phyloP scores from a whole-genome alignment of 2,329 filamentous ascomycete species.

The Fusarium beomiforme region DNA sequence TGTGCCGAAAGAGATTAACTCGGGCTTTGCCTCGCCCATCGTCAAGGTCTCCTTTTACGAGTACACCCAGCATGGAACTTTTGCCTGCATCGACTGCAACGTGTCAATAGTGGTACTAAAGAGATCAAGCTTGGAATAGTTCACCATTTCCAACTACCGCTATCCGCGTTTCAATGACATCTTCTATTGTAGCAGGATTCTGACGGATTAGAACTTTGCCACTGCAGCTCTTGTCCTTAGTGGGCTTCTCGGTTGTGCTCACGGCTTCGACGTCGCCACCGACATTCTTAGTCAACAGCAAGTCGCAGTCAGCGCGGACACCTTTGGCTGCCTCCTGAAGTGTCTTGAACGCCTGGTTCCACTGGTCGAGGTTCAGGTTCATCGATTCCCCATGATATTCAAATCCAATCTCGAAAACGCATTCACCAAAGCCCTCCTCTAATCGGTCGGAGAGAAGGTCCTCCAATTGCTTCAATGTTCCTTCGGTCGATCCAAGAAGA shows the following conservation, averaged over 20 bases:
- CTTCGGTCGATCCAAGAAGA: conserved; percentile 71
- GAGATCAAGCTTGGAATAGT: conserved; percentile 22
- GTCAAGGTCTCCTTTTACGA: conserved; percentile 95
- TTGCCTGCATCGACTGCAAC: conserved; percentile 90
- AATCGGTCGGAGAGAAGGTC: conserved; percentile 75
- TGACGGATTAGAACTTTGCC: conserved; percentile 90
- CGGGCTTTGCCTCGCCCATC: conserved; percentile 93
- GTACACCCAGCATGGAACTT: conserved; percentile 92
- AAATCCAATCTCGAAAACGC: conserved; percentile 89
- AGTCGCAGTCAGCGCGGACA: conserved; percentile 77
- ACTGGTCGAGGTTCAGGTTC: conserved; percentile 77
- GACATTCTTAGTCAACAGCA: conserved; percentile 91
- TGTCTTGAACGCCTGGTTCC: conserved; percentile 75
- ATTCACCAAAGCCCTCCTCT: conserved; percentile 87
- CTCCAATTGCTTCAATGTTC: conserved; percentile 69
- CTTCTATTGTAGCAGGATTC: conserved; percentile 77
- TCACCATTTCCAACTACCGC: conserved; percentile 93
- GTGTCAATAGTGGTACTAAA: conserved; percentile 20
- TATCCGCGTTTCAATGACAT: conserved; percentile 94
- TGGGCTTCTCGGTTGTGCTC: conserved; percentile 59
- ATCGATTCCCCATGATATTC: conserved; percentile 91
- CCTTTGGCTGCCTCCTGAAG: conserved; percentile 72
- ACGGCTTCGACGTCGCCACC: conserved; percentile 79
- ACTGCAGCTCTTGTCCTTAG: conserved; percentile 77
- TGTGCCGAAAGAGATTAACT: conserved; percentile 96